Base-by-base conservation (phyloP, 257 asterid species). In the Verbascum thapsus region DNA sequence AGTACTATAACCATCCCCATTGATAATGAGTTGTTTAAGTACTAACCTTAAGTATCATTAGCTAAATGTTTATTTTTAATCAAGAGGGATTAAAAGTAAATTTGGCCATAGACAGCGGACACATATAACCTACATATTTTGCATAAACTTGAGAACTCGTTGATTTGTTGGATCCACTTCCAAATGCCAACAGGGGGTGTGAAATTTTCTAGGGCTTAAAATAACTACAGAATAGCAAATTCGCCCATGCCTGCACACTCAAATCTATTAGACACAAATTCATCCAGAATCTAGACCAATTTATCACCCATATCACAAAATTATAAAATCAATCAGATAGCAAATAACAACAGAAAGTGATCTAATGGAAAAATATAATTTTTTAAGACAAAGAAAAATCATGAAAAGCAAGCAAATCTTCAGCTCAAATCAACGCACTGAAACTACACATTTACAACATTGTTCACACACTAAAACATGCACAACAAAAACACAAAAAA, bases 281-380 rank as follows among this genome's bases (percentile, higher is more conserved):
- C 52, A 3, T 63, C 52, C 39, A 17, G 26, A 26, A 45, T 12
- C 62, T 53, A 41, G 23, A 43, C 17, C 37, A 15, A 61, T 26
- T 22, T 56, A 66, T 50, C 59, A 45, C 42, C 50, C 51, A 22
- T 69, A 45, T 26, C 73, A 65, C 63, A 72, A 66, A 58, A 45
- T 37, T n/a, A 40, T 35, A 30, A 42, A 50, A 32, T 39, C 12
- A 52, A 69, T 22, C 58, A 37, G 19, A 37, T n/a, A 58, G 16
- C 11, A 50, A 42, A 19, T 52, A 7, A 35, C 20, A 15, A 7
- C 8, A 11, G n/a, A n/a, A n/a, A n/a, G n/a, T n/a, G n/a, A n/a
- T n/a, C n/a, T n/a, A n/a, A n/a, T n/a, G n/a, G n/a, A n/a, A n/a
- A n/a, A n/a, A n/a, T n/a, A n/a, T n/a, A n/a, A n/a, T n/a, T n/a